These are phyloP conservation scores for Bruguiera gymnorhiza DNA, from an alignment of 345 rosid genomes.

Conservation along the genomic window DNA sequence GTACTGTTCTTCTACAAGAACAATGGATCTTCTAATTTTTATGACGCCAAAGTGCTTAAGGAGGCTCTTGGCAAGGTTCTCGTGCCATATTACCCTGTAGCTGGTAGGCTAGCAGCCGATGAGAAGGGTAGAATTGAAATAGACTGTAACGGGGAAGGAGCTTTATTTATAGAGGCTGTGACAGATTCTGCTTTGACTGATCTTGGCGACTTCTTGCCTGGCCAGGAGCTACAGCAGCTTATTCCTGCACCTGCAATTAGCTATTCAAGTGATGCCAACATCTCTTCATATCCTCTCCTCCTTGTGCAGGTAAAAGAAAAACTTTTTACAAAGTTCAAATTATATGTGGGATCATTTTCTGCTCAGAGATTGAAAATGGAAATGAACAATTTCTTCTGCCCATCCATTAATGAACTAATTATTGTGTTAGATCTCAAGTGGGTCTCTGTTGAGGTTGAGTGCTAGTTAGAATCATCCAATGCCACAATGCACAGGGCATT, in stretches of 20 bases:
- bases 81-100: slow-evolving; percentile 39
- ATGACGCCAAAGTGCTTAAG: slow-evolving; percentile 24
- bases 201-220: background rate
- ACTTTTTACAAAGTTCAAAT: no score
- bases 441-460: no score
- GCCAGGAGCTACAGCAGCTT: background rate
- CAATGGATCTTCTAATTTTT: slow-evolving; percentile 13
- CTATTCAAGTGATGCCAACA: background rate
- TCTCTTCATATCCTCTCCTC: slow-evolving; percentile 8
- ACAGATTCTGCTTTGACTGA: background rate
- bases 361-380: no score
- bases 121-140: slow-evolving; percentile 38
- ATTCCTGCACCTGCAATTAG: slow-evolving; percentile 3
- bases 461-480: no score
- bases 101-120: slow-evolving; percentile 40
- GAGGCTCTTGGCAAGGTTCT: slow-evolving; percentile 38
- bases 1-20: background rate
- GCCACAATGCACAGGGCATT: no score
- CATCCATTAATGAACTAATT: no score
- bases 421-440: no score
- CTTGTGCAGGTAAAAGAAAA: background rate
- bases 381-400: no score
- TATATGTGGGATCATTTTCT: no score
- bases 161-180: slow-evolving; percentile 14
- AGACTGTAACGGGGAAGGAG: slow-evolving; percentile 43